Evolutionary conservation across 2,329 filamentous ascomycete species (phyloP).

Genomic region (Aspergillus fijiensis): DNA sequence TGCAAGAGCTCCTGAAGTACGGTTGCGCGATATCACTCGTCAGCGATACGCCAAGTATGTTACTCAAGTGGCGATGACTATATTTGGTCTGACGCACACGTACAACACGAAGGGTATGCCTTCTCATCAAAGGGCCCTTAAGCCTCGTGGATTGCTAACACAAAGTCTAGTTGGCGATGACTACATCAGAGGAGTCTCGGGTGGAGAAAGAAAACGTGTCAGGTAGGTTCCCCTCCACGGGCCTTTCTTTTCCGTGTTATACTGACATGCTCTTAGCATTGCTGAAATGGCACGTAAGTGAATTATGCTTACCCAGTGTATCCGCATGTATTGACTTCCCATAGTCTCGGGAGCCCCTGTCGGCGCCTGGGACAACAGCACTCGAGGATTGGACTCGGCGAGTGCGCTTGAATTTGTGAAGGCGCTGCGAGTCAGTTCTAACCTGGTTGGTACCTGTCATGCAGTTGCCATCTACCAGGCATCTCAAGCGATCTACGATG

Average conservation of each 20-base stretch:
- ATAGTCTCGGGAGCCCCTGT: conserved; percentile 37
- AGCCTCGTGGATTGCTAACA: conserved; percentile 4
- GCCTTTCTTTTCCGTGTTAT: conserved; percentile 11
- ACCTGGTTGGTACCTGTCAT: conserved; percentile 51
- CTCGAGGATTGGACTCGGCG: conserved; percentile 55
- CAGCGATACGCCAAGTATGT: conserved; percentile 45
- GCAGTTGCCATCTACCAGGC: conserved; percentile 61
- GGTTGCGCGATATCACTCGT: conserved; percentile 44
- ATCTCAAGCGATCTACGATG: conserved; percentile 53
- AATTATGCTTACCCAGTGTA: background rate
- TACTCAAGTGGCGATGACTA: conserved; percentile 42
- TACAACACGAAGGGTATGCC: conserved; percentile 46
- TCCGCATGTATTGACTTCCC: background rate
- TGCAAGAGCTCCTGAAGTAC: conserved; percentile 48
- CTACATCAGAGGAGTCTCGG: conserved; percentile 61
- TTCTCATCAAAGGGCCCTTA: background rate
- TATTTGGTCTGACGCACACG: conserved; percentile 44
- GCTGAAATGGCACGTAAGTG: conserved; percentile 38
- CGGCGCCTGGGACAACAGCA: conserved; percentile 49
- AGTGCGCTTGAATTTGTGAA: conserved; percentile 61
- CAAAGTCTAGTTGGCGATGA: conserved; percentile 47
- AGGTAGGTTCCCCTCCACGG: conserved; percentile 35
- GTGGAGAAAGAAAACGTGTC: conserved; percentile 62
- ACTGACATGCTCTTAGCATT: conserved; percentile 27
- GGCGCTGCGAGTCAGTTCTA: conserved; percentile 51